A percentile compares a stretch with the other conserved stretches of the same genome.
Conservation (phyloP, 2,329 filamentous ascomycete species). For the Penicillium decumbens region DNA sequence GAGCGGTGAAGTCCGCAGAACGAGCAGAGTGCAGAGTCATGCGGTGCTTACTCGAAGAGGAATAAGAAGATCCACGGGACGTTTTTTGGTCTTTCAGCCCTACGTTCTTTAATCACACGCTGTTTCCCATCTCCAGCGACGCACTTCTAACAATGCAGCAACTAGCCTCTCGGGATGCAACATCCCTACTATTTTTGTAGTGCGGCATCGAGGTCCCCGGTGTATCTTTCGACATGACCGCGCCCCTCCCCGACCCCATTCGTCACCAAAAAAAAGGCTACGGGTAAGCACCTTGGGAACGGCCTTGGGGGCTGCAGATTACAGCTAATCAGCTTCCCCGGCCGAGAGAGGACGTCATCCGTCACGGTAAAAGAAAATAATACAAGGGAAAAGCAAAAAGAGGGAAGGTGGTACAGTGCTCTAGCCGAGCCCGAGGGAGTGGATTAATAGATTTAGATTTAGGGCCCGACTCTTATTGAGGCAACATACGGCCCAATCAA, state of each 20-base stretch:
- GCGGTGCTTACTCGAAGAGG: constrained; percentile 9
- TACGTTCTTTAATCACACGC: background rate
- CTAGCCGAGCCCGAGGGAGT: background rate
- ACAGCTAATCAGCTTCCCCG: constrained; percentile 10
- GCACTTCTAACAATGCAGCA: background rate
- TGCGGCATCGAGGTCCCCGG: no score
- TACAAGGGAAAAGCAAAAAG: constrained; percentile 2
- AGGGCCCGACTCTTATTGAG: background rate
- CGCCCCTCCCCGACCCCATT: background rate
- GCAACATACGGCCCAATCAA: constrained; percentile 4
- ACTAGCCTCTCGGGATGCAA: background rate
- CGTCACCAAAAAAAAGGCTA: background rate
- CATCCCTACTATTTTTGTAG: background rate
- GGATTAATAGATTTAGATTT: background rate
- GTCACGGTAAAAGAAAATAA: background rate
- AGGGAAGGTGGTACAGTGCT: background rate
- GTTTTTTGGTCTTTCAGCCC: constrained; percentile 2
- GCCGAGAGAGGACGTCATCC: constrained; percentile 1
- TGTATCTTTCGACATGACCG: background rate
- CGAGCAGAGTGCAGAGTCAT: background rate
- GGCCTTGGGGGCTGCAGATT: constrained; percentile 11
- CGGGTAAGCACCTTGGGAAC: constrained; percentile 15
- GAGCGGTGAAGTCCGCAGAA: constrained; percentile 18
- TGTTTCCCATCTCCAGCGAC: background rate
- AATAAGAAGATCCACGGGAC: constrained; percentile 1